phyloP scores from a whole-genome alignment of 2,329 filamentous ascomycete species.

The Fusarium palustre region DNA sequence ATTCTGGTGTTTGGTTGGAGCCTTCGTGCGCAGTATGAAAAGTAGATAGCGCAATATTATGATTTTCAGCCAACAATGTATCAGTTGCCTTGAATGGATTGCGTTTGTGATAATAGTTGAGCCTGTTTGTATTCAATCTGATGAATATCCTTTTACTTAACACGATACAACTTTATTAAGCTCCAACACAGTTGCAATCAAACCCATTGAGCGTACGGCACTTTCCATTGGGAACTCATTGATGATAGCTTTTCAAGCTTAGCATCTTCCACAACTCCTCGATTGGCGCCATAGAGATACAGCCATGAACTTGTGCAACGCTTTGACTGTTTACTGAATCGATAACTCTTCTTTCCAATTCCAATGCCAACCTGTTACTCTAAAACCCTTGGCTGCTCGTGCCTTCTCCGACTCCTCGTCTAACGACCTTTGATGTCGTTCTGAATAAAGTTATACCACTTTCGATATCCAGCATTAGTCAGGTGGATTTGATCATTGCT shows the following conservation, averaged over 20 bases:
- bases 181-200: background rate
- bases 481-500: background rate
- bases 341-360: background rate
- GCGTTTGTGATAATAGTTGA: background rate
- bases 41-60: constrained; percentile 50
- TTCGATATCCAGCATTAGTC: background rate
- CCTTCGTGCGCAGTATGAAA: constrained; percentile 46
- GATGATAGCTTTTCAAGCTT: no score
- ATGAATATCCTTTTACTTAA: background rate
- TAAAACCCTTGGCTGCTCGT: background rate
- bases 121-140: background rate
- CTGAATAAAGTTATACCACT: background rate
- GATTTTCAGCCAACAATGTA: constrained; percentile 31
- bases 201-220: background rate
- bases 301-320: background rate
- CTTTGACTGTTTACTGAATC: background rate
- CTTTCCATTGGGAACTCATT: no score
- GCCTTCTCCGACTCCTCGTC: no score
- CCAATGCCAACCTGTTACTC: no score
- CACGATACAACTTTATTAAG: background rate
- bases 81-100: background rate
- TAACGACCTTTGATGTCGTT: background rate
- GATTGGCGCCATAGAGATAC: background rate
- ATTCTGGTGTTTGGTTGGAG: constrained; percentile 49
- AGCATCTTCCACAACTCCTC: no score